Evolutionary conservation across 176 grass and related monocot genomes (phyloP).

Genomic region (Carex pumila): DNA sequence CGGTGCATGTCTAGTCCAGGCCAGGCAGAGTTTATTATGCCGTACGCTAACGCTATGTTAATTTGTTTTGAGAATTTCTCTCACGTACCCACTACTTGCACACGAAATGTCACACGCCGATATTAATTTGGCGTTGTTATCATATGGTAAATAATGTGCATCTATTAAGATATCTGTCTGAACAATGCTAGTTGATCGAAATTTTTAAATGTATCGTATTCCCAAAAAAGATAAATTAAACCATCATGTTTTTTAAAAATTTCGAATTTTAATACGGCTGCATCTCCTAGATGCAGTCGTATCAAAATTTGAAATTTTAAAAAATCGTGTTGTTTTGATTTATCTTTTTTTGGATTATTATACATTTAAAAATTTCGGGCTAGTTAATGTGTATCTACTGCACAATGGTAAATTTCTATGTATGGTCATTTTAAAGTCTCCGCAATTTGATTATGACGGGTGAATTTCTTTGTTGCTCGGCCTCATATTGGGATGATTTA

Average conservation of each 20-base stretch:
- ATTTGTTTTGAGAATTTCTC: neutral
- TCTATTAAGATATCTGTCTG: no score
- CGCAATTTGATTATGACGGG: neutral
- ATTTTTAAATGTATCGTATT: no score
- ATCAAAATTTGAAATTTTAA: no score
- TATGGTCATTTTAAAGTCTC: neutral
- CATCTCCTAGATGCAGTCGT: no score
- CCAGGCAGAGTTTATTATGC: neutral
- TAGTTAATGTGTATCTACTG: neutral
- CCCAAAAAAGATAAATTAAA: no score
- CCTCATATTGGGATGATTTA: neutral
- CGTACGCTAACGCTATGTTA: slow-evolving; percentile 6
- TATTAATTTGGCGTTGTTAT: neutral
- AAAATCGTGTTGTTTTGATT: no score
- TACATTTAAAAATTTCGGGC: no score
- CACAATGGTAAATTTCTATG: neutral
- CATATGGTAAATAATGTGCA: no score
- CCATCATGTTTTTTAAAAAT: no score
- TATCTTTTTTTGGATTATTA: no score
- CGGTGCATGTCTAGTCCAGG: neutral
- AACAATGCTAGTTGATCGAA: no score
- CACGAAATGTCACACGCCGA: neutral
- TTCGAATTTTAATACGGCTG: no score
- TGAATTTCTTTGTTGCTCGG: neutral
- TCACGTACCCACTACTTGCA: neutral